phyloP scores from a whole-genome alignment of 495 filamentous ascomycete species.

The Penicillium samsonianum region DNA sequence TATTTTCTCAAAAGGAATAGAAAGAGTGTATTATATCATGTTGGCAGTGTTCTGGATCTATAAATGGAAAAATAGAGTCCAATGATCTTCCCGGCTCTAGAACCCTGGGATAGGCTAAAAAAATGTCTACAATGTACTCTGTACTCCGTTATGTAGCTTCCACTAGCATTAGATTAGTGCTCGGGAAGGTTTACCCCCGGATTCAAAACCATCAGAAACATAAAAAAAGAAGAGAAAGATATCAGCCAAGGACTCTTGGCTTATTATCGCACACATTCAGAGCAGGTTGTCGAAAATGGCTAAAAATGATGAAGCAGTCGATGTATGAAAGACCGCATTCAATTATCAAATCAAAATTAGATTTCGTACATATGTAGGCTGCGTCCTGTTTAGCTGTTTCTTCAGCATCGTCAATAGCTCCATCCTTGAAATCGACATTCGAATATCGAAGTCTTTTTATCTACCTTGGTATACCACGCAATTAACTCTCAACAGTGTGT shows the following conservation, averaged over 20 bases:
- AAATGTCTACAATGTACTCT: not conserved
- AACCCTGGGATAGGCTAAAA: not conserved
- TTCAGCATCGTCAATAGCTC: too few relatives aligned
- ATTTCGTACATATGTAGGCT: too few relatives aligned
- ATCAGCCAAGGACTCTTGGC: not conserved
- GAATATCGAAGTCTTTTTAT: too few relatives aligned
- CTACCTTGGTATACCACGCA: too few relatives aligned
- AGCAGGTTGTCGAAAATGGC: slow-evolving; percentile 2
- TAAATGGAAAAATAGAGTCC: not conserved
- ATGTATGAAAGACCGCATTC: too few relatives aligned
- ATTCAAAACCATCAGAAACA: not conserved
- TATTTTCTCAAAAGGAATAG: not conserved
- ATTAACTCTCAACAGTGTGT: too few relatives aligned
- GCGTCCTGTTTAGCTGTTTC: too few relatives aligned
- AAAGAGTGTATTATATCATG: not conserved
- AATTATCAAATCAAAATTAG: too few relatives aligned
- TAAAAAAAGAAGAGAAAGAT: not conserved
- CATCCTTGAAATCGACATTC: too few relatives aligned
- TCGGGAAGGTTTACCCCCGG: not conserved
- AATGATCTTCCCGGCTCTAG: slow-evolving; percentile 2
- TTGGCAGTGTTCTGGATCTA: not conserved
- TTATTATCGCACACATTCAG: too few relatives aligned
- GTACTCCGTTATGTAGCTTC: not conserved
- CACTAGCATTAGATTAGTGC: not conserved
- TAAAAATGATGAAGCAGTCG: not conserved